These are phyloP conservation scores for Microsporum ferrugineum DNA, from an alignment of 2,329 filamentous ascomycete species.

Conservation along the genomic window DNA sequence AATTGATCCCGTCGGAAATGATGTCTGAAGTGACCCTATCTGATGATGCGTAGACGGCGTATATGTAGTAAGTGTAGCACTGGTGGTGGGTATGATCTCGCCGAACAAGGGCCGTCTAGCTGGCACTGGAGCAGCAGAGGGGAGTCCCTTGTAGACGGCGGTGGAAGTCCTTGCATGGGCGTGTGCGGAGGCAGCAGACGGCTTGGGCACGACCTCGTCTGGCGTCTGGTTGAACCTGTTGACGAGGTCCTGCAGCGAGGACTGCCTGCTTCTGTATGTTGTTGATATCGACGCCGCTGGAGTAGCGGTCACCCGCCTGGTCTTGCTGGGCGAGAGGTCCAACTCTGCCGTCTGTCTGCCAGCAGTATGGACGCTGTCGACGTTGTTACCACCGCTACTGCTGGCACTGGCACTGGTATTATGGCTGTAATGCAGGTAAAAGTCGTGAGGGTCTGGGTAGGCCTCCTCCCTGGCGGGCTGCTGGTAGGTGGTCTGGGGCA, in stretches of 20 bases:
- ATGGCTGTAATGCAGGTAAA: slow-evolving; percentile 37
- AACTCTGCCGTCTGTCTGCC: slow-evolving; percentile 1
- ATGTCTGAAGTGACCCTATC: no score
- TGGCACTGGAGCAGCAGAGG: slow-evolving; percentile 15
- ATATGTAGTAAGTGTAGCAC: not conserved
- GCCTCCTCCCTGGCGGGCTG: slow-evolving; percentile 14
- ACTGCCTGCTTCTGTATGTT: slow-evolving; percentile 33
- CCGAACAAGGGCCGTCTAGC: slow-evolving; percentile 57
- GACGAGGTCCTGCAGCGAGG: slow-evolving; percentile 71
- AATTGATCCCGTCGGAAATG: slow-evolving; percentile 37
- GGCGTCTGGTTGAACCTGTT: slow-evolving; percentile 62
- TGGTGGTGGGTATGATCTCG: slow-evolving; percentile 50
- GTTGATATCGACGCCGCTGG: slow-evolving; percentile 21
- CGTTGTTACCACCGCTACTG: not conserved
- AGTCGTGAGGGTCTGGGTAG: slow-evolving; percentile 40
- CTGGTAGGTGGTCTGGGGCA: slow-evolving; percentile 2
- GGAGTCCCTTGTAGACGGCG: not conserved
- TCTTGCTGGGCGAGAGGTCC: slow-evolving; percentile 8
- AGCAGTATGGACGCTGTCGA: not conserved
- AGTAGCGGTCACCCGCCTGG: slow-evolving; percentile 6
- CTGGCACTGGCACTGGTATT: not conserved
- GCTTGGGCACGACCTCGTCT: slow-evolving; percentile 33
- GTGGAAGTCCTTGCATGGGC: not conserved
- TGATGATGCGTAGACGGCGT: not conserved
- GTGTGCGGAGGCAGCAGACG: slow-evolving; percentile 16